A percentile compares a stretch with the other conserved stretches of the same genome.
These are phyloP conservation scores for Phaeotremella skinneri DNA, from an alignment of 768 basidiomycete species.

Conservation along the genomic window DNA sequence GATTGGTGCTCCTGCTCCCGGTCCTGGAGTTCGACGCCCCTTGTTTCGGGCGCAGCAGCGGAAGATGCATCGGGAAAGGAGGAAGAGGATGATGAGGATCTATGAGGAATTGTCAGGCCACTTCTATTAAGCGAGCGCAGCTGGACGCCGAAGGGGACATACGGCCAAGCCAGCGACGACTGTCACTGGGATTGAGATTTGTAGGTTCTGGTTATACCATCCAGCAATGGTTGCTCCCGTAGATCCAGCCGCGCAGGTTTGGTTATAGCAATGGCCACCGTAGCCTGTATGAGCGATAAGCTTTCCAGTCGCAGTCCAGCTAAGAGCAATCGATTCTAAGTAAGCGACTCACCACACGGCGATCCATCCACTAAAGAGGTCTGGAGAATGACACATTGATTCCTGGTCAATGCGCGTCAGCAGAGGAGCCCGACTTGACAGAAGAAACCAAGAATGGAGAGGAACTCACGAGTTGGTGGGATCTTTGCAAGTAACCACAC, in stretches of 20 bases:
- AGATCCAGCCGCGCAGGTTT: constrained; percentile 63
- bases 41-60: constrained; percentile 23
- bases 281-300: constrained; percentile 61
- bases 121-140: neutral
- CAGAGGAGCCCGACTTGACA: constrained; percentile 1
- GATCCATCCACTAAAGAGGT: constrained; percentile 75
- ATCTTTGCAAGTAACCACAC: constrained; percentile 77
- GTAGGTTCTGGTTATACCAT: constrained; percentile 71
- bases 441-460: neutral
- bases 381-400: constrained; percentile 68
- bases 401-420: constrained; percentile 34
- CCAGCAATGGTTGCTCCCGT: constrained; percentile 65
- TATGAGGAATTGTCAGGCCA: too few relatives aligned
- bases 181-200: constrained; percentile 50
- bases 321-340: constrained; percentile 10
- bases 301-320: too few relatives aligned
- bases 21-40: neutral
- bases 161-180: constrained; percentile 44
- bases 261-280: constrained; percentile 66
- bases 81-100: constrained; percentile 39
- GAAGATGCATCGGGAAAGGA: constrained; percentile 33
- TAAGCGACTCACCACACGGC: constrained; percentile 64
- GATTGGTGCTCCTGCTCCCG: neutral
- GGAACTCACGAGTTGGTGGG: constrained; percentile 55
- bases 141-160: constrained; percentile 21